Evolutionary conservation across 1,139 yeast genomes (phyloP), one percentile per base, ranked within the genome.

Genomic region (Candida tunisiensis): DNA sequence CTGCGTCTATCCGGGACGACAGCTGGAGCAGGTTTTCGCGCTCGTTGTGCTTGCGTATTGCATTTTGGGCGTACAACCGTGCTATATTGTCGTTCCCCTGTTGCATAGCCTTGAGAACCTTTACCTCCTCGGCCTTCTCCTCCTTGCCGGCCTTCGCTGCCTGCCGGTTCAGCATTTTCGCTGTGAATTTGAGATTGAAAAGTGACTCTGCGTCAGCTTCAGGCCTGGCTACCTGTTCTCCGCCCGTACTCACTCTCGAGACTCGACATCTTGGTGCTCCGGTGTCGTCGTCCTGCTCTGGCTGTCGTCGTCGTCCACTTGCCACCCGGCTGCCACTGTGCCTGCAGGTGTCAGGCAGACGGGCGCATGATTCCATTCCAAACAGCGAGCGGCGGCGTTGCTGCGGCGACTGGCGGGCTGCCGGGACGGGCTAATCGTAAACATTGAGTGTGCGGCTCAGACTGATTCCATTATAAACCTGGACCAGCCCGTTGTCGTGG

Each of bases 31-130:
- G 55, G 45, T 78, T 88, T 25, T 88, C 62, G 36, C 92, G 60
- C 51, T 91, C 99, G 39, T 80, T 79, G 28, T 79, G 66, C 52
- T 91, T 91, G 32, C 98, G 66, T 28, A 91, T 82, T 26, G 98
- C 95, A 50, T 85, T 88, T 40, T 85, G 93, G 0, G 98, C 98
- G 44, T 88, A 88, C 28, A 91, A 63, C 45, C 74, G 78, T 0
- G 98, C 98, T 34, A 91, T 83, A 46, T 91, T 98, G 41, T 73
- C 75, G 50, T 82, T 80, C 16, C 93, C 93, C 39, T 74, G 85
- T 28, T 64, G 61, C 56, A 82, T 62, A 3, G 93, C 93, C 59
- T 82, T 88, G 52, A 88, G 85, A 35, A 83, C 74, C 47, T 82
- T 82, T 44, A 78, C 77, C 50, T 82, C 80, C 54, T 88, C 98